Evolutionary conservation across 768 basidiomycete genomes (phyloP).

Genomic region (Kwoniella botswanensis): DNA sequence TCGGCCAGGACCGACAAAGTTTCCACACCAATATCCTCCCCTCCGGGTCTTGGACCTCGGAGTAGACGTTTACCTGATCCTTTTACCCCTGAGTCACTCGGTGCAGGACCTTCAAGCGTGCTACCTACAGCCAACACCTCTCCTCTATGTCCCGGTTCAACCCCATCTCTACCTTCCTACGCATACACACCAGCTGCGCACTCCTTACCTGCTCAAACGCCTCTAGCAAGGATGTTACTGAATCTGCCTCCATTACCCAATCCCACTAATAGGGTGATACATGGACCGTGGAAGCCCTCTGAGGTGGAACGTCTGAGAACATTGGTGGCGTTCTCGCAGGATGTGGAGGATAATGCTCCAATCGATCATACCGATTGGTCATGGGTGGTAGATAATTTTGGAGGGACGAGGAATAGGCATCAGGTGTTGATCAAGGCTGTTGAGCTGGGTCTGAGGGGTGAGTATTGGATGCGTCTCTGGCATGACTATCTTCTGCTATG

Average conservation of each 20-base stretch:
- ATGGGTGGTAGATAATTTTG: conserved; percentile 39
- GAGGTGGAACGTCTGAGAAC: conserved; percentile 16
- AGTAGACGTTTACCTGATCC: conserved; percentile 2
- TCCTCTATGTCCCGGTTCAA: not conserved
- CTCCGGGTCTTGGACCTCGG: not conserved
- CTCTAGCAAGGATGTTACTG: not conserved
- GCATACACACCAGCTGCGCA: not conserved
- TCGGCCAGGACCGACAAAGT: not conserved
- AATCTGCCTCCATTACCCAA: conserved; percentile 5
- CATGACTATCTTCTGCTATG: too few species aligned
- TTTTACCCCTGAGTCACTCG: conserved; percentile 13
- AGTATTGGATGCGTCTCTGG: conserved; percentile 9
- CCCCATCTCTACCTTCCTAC: not conserved
- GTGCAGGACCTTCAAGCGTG: not conserved
- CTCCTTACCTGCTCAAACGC: not conserved
- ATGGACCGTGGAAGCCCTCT: conserved; percentile 20
- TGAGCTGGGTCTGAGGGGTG: conserved; percentile 45
- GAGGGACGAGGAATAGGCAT: conserved; percentile 38
- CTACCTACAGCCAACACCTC: not conserved
- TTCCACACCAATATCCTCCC: not conserved
- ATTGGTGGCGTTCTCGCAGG: conserved; percentile 14
- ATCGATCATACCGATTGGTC: conserved; percentile 41
- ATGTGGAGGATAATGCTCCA: conserved; percentile 20
- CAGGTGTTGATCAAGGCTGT: conserved; percentile 50
- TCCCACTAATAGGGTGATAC: not conserved